These are phyloP conservation scores for Cladosporium oxysporum DNA, from an alignment of 2,329 filamentous ascomycete species.

Conservation along the genomic window DNA sequence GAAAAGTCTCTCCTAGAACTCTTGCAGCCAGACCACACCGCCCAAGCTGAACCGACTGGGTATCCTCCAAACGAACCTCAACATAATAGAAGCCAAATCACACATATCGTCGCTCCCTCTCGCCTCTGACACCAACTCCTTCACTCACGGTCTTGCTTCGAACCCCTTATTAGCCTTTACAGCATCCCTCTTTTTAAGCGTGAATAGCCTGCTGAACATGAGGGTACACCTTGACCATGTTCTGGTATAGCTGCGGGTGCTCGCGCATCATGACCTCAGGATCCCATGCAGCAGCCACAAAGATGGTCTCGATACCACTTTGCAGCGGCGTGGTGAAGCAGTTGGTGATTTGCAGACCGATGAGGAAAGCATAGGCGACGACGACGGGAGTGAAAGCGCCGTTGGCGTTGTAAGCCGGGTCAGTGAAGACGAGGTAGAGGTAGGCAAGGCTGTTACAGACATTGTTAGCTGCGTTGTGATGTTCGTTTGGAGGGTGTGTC, in stretches of 20 bases:
- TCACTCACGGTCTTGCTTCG: not conserved
- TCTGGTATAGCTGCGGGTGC: constrained; percentile 77
- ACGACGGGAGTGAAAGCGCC: constrained; percentile 73
- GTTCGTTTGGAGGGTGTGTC: not conserved
- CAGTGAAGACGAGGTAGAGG: constrained; percentile 80
- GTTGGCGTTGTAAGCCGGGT: constrained; percentile 72
- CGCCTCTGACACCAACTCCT: not conserved
- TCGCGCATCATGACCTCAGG: constrained; percentile 74
- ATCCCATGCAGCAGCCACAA: constrained; percentile 73
- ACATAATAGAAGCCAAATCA: not conserved
- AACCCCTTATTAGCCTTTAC: not conserved
- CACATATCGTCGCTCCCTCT: not conserved
- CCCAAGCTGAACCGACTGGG: not conserved
- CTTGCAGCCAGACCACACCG: too few relatives aligned
- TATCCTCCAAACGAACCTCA: not conserved
- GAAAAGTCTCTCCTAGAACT: not conserved
- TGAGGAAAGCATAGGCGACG: constrained; percentile 82
- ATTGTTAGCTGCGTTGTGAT: not conserved
- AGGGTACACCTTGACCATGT: constrained; percentile 80
- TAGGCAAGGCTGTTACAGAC: constrained; percentile 61
- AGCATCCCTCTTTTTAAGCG: constrained; percentile 21
- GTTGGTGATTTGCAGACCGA: constrained; percentile 86
- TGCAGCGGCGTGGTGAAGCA: constrained; percentile 86
- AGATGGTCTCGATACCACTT: constrained; percentile 89
- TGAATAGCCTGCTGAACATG: constrained; percentile 44